phyloP scores from a whole-genome alignment of 106 monocot genomes.

The Dactylorhiza incarnata region DNA sequence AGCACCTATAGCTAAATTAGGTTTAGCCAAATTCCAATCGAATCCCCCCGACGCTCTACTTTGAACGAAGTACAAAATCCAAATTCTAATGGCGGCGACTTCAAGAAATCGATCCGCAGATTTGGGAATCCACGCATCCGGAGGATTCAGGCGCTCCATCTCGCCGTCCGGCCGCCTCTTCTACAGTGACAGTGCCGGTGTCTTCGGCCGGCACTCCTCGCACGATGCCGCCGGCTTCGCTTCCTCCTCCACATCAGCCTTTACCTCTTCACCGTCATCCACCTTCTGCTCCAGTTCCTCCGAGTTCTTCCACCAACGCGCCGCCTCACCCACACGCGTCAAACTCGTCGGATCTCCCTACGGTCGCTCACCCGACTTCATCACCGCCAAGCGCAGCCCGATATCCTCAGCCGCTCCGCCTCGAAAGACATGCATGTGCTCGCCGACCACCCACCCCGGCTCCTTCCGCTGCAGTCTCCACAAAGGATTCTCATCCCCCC shows the following conservation, averaged over 20 bases:
- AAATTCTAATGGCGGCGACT: not conserved
- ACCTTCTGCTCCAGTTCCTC: slow-evolving; percentile 4
- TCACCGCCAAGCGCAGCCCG: slow-evolving; percentile 17
- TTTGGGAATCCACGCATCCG: not conserved
- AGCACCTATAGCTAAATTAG: not conserved
- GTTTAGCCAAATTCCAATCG: slow-evolving; percentile 29
- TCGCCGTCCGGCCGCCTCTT: slow-evolving; percentile 11
- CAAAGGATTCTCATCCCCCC: slow-evolving; percentile 31
- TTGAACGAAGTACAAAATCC: not conserved
- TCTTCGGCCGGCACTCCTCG: not conserved
- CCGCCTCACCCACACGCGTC: slow-evolving; percentile 40
- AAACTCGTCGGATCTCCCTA: slow-evolving; percentile 19
- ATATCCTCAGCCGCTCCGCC: slow-evolving; percentile 7
- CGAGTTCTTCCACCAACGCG: slow-evolving; percentile 14
- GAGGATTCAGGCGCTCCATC: slow-evolving; percentile 10
- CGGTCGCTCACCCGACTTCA: slow-evolving; percentile 19
- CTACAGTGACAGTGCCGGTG: slow-evolving; percentile 4
- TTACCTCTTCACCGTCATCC: not conserved
- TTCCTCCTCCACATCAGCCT: slow-evolving; percentile 1
- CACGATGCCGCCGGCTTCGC: not conserved
- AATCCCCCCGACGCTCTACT: slow-evolving; percentile 1
- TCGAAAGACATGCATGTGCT: slow-evolving; percentile 56
- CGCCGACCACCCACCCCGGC: slow-evolving; percentile 63
- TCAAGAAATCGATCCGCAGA: slow-evolving; percentile 24
- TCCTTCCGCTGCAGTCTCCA: slow-evolving; percentile 62